Percentiles rank a stretch among this genome's conserved stretches.
Conservation (phyloP, 2,329 filamentous ascomycete genomes). For the Daldinia sp. region DNA sequence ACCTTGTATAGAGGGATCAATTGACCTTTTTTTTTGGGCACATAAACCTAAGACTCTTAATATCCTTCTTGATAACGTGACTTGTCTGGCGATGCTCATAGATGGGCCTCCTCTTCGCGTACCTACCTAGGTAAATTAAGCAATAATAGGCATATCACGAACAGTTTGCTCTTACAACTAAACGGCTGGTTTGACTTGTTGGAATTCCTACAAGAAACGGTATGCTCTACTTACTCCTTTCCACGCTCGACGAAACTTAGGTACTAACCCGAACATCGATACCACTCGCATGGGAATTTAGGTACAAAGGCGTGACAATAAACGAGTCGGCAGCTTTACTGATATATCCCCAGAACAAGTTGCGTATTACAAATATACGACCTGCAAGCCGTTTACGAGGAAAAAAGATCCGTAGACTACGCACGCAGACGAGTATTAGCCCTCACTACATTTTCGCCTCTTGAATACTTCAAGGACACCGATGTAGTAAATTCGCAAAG, state of each 20-base stretch:
- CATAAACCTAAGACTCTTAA: neutral
- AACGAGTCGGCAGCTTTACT: too few species aligned
- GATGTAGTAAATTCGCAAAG: neutral
- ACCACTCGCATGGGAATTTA: too few species aligned
- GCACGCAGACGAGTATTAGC: neutral
- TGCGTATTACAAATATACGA: too few species aligned
- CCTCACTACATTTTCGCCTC: neutral
- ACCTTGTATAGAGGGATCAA: constrained; percentile 5
- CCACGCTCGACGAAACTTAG: too few species aligned
- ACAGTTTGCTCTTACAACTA: too few species aligned
- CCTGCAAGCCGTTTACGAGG: neutral
- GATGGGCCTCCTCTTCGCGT: too few species aligned
- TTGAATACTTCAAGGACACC: neutral
- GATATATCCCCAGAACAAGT: too few species aligned
- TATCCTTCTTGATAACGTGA: neutral
- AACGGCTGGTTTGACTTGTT: too few species aligned
- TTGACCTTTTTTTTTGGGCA: neutral
- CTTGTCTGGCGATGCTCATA: neutral
- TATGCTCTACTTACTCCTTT: too few species aligned
- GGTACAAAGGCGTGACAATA: too few species aligned
- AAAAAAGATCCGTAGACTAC: neutral
- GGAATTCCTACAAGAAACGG: too few species aligned
- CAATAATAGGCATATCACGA: neutral
- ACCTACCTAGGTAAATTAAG: neutral
- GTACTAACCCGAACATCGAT: too few species aligned